phyloP scores from a whole-genome alignment of 2,329 filamentous ascomycete genomes.

The Nemania sp. region DNA sequence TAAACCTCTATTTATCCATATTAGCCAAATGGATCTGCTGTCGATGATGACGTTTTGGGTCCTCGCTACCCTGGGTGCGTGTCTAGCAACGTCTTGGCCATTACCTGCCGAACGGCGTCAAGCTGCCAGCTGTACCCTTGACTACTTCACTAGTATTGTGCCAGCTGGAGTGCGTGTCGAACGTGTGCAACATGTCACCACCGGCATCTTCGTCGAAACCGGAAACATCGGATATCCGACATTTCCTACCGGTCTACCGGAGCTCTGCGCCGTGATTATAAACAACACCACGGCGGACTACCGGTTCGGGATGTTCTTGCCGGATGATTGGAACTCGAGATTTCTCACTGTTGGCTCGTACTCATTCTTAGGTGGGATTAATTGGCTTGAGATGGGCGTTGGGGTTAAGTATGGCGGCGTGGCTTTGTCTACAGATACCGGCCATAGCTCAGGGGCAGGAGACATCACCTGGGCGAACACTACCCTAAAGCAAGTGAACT shows the following conservation, averaged over 20 bases:
- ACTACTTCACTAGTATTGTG: slow-evolving; percentile 42
- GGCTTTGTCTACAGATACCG: slow-evolving; percentile 53
- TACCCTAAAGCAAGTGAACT: slow-evolving; percentile 49
- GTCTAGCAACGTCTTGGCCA: slow-evolving; percentile 25
- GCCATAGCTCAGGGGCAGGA: slow-evolving; percentile 47
- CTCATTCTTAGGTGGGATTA: slow-evolving; percentile 49
- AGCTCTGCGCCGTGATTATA: slow-evolving; percentile 47
- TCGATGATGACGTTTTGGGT: slow-evolving; percentile 28
- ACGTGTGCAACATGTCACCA: slow-evolving; percentile 43
- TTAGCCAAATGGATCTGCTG: slow-evolving; percentile 15
- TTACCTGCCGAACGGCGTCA: slow-evolving; percentile 31
- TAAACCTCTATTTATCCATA: slow-evolving; percentile 16
- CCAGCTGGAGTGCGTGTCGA: slow-evolving; percentile 40
- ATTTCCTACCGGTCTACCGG: slow-evolving; percentile 44
- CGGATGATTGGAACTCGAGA: slow-evolving; percentile 47
- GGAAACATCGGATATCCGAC: slow-evolving; percentile 48
- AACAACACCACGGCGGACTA: slow-evolving; percentile 46
- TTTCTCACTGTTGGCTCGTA: slow-evolving; percentile 47
- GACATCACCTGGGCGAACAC: slow-evolving; percentile 53
- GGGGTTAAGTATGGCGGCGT: slow-evolving; percentile 46
- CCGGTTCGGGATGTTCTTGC: slow-evolving; percentile 50
- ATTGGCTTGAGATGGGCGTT: slow-evolving; percentile 49
- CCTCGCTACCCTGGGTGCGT: slow-evolving; percentile 24
- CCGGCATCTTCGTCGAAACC: slow-evolving; percentile 42
- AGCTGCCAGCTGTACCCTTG: slow-evolving; percentile 38